Conservation (phyloP, 805 yeast genomes). For the Cyberlindnera mycetangii region DNA sequence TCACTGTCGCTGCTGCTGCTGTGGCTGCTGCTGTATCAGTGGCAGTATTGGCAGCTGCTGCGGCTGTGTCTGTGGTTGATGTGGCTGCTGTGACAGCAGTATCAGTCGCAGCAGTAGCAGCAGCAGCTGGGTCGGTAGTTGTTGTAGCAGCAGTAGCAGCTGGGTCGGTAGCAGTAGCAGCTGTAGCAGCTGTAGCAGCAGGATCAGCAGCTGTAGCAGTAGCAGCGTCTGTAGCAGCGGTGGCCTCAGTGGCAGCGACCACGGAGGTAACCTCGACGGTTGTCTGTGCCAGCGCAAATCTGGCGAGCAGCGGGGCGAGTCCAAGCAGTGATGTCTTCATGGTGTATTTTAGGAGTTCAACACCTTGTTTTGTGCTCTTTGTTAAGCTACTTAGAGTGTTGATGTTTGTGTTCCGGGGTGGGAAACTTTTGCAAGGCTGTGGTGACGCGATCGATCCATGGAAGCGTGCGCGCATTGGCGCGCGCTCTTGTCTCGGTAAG, state of each 20-base stretch:
- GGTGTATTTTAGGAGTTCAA: background rate
- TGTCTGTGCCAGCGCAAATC: constrained; percentile 5
- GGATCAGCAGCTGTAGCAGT: constrained; percentile 13
- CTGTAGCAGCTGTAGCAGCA: background rate
- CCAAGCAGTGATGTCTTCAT: constrained; percentile 1
- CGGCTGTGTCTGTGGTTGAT: constrained; percentile 16
- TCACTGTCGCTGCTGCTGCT: background rate
- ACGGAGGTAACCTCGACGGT: background rate
- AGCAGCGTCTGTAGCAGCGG: background rate
- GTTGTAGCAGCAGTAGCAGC: constrained; percentile 13
- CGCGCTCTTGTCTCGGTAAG: background rate
- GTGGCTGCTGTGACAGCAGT: constrained; percentile 19
- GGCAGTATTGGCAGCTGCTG: constrained; percentile 21
- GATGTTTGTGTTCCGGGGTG: background rate
- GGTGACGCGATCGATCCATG: background rate
- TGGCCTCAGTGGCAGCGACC: background rate
- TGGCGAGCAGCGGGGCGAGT: background rate
- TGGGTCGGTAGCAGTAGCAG: constrained; percentile 1
- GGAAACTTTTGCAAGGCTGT: background rate
- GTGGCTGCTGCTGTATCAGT: constrained; percentile 10
- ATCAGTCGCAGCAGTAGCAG: constrained; percentile 15
- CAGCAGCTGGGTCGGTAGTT: constrained; percentile 12
- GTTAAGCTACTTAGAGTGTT: no score
- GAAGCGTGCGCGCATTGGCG: no score
- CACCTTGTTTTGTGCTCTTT: background rate